Evolutionary conservation across 805 yeast species (phyloP).

Genomic region (Teunomyces tritomae): DNA sequence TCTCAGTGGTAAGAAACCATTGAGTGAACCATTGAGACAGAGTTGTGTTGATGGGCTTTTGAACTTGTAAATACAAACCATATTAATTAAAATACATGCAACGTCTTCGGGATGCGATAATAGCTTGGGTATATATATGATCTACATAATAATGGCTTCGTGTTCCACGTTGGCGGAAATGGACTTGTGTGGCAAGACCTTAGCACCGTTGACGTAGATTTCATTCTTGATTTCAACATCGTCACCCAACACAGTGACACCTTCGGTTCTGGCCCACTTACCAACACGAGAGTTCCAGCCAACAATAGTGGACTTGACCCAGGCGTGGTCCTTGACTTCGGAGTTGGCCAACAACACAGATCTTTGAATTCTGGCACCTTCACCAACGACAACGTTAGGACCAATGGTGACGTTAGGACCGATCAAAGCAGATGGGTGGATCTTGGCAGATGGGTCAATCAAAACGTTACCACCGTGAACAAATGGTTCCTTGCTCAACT

Average conservation of each 20-base stretch:
- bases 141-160: constrained; percentile 96
- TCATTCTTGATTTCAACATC: constrained; percentile 98
- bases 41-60: constrained; percentile 38
- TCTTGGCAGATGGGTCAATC: constrained; percentile 92
- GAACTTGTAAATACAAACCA: not conserved
- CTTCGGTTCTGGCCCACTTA: constrained; percentile 98
- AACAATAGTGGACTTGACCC: constrained; percentile 95
- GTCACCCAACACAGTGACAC: constrained; percentile 96
- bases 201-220: constrained; percentile 98
- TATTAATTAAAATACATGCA: constrained; percentile 1
- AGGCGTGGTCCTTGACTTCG: constrained; percentile 92
- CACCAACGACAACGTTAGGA: constrained; percentile 93
- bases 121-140: not conserved
- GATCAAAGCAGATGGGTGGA: constrained; percentile 87
- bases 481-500: constrained; percentile 65
- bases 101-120: not conserved
- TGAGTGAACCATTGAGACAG: constrained; percentile 53
- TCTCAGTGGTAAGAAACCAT: constrained; percentile 64
- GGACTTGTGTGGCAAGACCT: constrained; percentile 97
- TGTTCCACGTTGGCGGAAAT: constrained; percentile 94
- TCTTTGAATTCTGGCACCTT: constrained; percentile 97
- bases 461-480: constrained; percentile 90
- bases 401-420: constrained; percentile 99
- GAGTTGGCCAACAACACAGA: constrained; percentile 91
- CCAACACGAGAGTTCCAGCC: constrained; percentile 99